Evolutionary conservation across 148 eudicot genomes (phyloP), one percentile per base, ranked within the genome.

Genomic region (Rhododendron simsii): DNA sequence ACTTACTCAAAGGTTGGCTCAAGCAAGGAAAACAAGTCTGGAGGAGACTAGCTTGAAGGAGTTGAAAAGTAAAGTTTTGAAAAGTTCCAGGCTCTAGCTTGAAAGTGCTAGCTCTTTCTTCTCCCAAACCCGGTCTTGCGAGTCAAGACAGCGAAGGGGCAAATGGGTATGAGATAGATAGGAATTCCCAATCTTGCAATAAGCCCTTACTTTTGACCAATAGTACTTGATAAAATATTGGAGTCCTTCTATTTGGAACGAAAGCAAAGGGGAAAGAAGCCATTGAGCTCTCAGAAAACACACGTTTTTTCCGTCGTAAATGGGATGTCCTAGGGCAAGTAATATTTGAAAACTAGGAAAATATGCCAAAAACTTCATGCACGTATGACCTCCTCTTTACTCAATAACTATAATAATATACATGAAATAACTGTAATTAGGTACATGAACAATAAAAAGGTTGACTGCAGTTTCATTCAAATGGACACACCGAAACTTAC

Each of bases 401-500:
- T 18, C 41, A 6, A 16, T 15, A 14, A 80, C 23, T 51, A 30
- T 18, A 30, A 20, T 15, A 2, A 73, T n/a, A 47, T 20, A 47
- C 0, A 73, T 23, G 20, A 48, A 53, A 30, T 15, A 26, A 80
- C 23, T 51, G 16, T 18, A 30, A 20, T 15, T 0, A 50, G 41
- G 30, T 20, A 47, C 0, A 73, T 23, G 13, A 48, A 53, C 16
- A 86, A 47, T 6, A 48, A 33, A 7, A 4, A n/a, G 12, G 57
- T 44, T 28, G 83, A 16, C 8, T 63, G n/a, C 48, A 87, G 78
- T 65, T 75, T 33, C 7, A 47, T 53, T 37, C 13, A 51, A 55
- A 37, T 55, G n/a, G 15, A 50, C 15, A 55, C 18, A 20, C 81
- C 15, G 80, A 23, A 83, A 88, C 93, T 90, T 85, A 91, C 93